Conservation (phyloP, 192 early-diverging fungal species). For the Entomortierella chlamydospora region DNA sequence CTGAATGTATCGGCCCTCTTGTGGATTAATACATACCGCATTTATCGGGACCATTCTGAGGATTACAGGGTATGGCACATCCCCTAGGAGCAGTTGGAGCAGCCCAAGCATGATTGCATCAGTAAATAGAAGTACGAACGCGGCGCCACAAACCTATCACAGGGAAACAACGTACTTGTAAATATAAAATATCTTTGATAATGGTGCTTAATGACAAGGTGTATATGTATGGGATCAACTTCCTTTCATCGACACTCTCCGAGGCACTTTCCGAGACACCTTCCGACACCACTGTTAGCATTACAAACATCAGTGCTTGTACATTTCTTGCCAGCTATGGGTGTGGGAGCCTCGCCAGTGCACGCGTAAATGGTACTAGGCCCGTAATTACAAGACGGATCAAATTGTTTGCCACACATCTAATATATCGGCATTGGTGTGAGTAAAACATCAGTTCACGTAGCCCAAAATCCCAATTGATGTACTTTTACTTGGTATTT, state of each 20-base stretch:
- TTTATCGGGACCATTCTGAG: constrained; percentile 24
- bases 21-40: neutral
- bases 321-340: constrained; percentile 2
- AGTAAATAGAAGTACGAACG: constrained; percentile 5
- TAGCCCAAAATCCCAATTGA: too few relatives aligned
- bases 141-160: constrained; percentile 20
- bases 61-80: constrained; percentile 18
- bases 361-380: constrained; percentile 12
- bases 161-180: too few relatives aligned
- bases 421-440: too few relatives aligned
- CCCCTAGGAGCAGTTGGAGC: neutral
- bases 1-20: neutral
- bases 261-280: constrained; percentile 19
- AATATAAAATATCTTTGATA: too few relatives aligned
- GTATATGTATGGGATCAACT: constrained; percentile 1
- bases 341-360: neutral
- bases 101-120: constrained; percentile 10
- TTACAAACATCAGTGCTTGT: constrained; percentile 5
- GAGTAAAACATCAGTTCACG: too few relatives aligned
- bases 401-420: constrained; percentile 36
- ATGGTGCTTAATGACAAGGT: too few relatives aligned
- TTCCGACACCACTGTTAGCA: neutral
- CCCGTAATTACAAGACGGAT: constrained; percentile 1
- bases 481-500: too few relatives aligned
- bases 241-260: constrained; percentile 18